A percentile compares a stretch with the other conserved stretches of the same genome.
phyloP scores from a whole-genome alignment of 768 basidiomycete species.

The Termitomyces sp. region DNA sequence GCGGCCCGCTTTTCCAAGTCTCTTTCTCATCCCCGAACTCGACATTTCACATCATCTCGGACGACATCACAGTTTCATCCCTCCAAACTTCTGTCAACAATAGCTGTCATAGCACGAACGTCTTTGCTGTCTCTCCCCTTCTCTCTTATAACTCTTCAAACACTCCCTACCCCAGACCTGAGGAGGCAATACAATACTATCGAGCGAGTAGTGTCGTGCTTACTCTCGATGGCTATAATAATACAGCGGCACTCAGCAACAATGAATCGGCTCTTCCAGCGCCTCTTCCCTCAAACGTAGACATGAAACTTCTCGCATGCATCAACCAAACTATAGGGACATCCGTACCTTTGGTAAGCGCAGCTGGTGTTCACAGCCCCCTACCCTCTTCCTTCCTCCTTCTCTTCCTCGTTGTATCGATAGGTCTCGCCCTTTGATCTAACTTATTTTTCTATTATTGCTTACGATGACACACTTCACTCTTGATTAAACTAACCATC shows the following conservation, averaged over 20 bases:
- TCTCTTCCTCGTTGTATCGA: background rate
- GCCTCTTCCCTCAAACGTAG: background rate
- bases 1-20: slow-evolving; percentile 25
- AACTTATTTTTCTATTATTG: background rate
- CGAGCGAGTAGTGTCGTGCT: slow-evolving; percentile 57
- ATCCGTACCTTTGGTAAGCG: background rate
- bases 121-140: background rate
- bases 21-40: slow-evolving; percentile 7
- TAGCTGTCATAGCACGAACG: background rate
- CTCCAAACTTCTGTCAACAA: background rate
- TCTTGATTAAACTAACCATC: background rate
- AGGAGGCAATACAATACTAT: slow-evolving; percentile 61
- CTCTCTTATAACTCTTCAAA: slow-evolving; percentile 20
- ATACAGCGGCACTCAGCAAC: slow-evolving; percentile 32
- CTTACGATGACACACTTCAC: background rate
- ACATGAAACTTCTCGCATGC: background rate
- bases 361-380: background rate
- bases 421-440: background rate
- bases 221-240: slow-evolving; percentile 62
- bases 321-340: background rate
- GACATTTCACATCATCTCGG: slow-evolving; percentile 34
- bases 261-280: background rate
- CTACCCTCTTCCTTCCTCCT: background rate
- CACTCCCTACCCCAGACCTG: slow-evolving; percentile 27
- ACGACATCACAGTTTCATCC: slow-evolving; percentile 29